Evolutionary conservation across 257 asterid species (phyloP).

Genomic region (Salvia splendens): DNA sequence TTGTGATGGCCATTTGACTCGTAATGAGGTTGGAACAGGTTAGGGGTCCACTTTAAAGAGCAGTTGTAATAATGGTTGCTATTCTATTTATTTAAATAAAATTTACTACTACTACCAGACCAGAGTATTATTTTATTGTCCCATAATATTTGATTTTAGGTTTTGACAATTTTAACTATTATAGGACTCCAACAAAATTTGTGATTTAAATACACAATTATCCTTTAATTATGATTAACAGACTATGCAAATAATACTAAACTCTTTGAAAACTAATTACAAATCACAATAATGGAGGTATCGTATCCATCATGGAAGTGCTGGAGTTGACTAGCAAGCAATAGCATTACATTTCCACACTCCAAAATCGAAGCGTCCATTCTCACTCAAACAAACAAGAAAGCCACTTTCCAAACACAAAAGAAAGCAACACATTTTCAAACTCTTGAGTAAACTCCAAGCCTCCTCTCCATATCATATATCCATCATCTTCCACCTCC

Average conservation of each 20-base stretch:
- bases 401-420: neutral
- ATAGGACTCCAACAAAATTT: neutral
- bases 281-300: neutral
- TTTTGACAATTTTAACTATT: too few relatives aligned
- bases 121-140: too few relatives aligned
- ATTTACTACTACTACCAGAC: too few relatives aligned
- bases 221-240: neutral
- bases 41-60: too few relatives aligned
- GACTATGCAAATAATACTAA: neutral
- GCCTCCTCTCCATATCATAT: conserved; percentile 26
- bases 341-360: too few relatives aligned
- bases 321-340: neutral
- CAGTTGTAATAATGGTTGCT: too few relatives aligned
- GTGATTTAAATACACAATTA: too few relatives aligned
- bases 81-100: too few relatives aligned
- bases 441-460: conserved; percentile 49
- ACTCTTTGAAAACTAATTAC: neutral
- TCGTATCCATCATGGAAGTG: conserved; percentile 4
- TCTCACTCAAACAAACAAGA: conserved; percentile 25
- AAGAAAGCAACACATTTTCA: conserved; percentile 19
- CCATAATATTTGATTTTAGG: too few relatives aligned
- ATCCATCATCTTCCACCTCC: neutral
- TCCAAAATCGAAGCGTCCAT: neutral
- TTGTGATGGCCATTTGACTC: too few relatives aligned
- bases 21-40: too few relatives aligned